A percentile compares a stretch with the other conserved stretches of the same genome.
phyloP scores from a whole-genome alignment of 2,329 filamentous ascomycete species.

The Stachybotrys echinatus region DNA sequence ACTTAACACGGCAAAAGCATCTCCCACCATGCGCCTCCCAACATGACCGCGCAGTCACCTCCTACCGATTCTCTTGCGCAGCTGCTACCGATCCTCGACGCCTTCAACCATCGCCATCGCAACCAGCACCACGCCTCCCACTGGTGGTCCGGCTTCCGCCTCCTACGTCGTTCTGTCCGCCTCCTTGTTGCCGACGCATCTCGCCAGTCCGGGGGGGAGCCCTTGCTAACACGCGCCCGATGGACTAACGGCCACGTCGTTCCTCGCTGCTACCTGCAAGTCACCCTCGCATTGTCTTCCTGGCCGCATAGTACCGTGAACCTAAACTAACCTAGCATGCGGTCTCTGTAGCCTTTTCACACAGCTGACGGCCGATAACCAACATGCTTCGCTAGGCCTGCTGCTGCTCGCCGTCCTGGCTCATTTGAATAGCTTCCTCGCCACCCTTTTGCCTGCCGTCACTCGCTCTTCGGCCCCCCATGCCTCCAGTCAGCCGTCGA shows the following conservation, averaged over 20 bases:
- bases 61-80: constrained; percentile 27
- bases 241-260: constrained; percentile 25
- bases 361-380: constrained; percentile 64
- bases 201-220: background rate
- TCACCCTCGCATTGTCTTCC: background rate
- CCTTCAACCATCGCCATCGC: constrained; percentile 77
- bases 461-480: background rate
- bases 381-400: constrained; percentile 67
- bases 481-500: background rate
- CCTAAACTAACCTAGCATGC: background rate
- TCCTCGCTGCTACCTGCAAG: constrained; percentile 30
- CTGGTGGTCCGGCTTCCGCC: constrained; percentile 74
- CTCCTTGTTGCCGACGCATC: constrained; percentile 37
- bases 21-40: background rate
- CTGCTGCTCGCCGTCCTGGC: constrained; percentile 62
- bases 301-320: background rate
- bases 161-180: constrained; percentile 62
- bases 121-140: constrained; percentile 80
- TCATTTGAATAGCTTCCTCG: constrained; percentile 44
- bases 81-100: constrained; percentile 54
- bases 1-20: background rate
- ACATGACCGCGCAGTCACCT: constrained; percentile 5
- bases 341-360: constrained; percentile 51
- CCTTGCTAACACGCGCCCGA: constrained; percentile 13
- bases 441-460: constrained; percentile 21